These are phyloP conservation scores for Butyriboletus loyo DNA, from an alignment of 768 basidiomycete genomes.

Conservation along the genomic window DNA sequence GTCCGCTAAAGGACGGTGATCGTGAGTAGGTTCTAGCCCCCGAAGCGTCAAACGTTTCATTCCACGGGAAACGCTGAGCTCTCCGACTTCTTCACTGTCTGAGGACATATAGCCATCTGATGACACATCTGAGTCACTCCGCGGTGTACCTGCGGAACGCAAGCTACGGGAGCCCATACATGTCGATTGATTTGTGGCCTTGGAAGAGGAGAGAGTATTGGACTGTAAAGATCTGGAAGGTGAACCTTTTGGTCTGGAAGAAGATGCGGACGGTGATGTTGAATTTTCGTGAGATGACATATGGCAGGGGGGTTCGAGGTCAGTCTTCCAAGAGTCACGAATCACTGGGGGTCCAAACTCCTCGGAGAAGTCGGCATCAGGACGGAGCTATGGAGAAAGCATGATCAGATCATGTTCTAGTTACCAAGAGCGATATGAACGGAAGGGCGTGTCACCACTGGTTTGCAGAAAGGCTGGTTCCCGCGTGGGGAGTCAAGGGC, in stretches of 20 bases:
- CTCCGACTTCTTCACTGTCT: slow-evolving; percentile 37
- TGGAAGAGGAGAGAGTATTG: slow-evolving; percentile 6
- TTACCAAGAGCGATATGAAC: neutral
- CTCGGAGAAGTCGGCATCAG: slow-evolving; percentile 56
- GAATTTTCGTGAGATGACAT: slow-evolving; percentile 22
- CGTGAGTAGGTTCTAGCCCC: slow-evolving; percentile 37
- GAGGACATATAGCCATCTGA: slow-evolving; percentile 30
- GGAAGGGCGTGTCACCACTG: neutral
- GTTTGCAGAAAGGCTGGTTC: neutral
- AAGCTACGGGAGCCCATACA: slow-evolving; percentile 5
- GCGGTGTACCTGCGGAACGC: slow-evolving; percentile 22
- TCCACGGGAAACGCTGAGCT: slow-evolving; percentile 39
- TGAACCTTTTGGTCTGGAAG: slow-evolving; percentile 15
- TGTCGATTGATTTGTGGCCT: slow-evolving; percentile 2
- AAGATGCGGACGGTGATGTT: slow-evolving; percentile 15
- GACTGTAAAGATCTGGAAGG: slow-evolving; percentile 9
- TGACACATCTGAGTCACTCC: slow-evolving; percentile 28
- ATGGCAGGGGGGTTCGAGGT: slow-evolving; percentile 15
- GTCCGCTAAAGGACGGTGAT: slow-evolving; percentile 30
- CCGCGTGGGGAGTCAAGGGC: neutral
- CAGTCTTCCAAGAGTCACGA: slow-evolving; percentile 61
- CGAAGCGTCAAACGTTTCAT: slow-evolving; percentile 37
- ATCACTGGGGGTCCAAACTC: slow-evolving; percentile 61
- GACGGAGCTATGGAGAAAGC: slow-evolving; percentile 47
- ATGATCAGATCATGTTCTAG: slow-evolving; percentile 7